Conservation (phyloP, 768 basidiomycete genomes). For the Tulasnella sp. region DNA sequence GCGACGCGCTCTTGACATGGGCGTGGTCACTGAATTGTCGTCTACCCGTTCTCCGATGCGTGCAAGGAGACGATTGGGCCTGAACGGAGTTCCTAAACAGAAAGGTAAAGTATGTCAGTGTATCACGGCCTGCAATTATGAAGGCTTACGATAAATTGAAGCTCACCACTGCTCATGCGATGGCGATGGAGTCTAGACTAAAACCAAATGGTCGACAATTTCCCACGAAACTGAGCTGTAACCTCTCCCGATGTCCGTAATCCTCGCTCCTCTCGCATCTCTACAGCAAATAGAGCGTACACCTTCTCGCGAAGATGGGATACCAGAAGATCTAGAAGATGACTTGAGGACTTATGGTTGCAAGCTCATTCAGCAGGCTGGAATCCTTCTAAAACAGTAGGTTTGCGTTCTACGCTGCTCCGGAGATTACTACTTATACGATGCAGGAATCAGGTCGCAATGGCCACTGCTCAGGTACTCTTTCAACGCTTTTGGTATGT, state of each 20-base stretch:
- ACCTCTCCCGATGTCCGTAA: conserved; percentile 33
- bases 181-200: too few relatives aligned
- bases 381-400: conserved; percentile 81
- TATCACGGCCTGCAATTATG: too few relatives aligned
- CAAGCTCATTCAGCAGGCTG: conserved; percentile 91
- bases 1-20: neutral
- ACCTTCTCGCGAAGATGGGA: conserved; percentile 72
- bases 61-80: conserved; percentile 13
- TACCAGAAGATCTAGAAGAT: conserved; percentile 71
- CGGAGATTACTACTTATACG: neutral
- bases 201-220: neutral
- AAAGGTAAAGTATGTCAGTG: too few relatives aligned
- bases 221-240: neutral
- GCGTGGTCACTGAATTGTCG: neutral
- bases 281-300: conserved; percentile 65
- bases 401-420: conserved; percentile 23
- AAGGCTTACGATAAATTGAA: too few relatives aligned
- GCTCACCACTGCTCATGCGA: too few relatives aligned
- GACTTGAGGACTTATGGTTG: conserved; percentile 87
- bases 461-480: conserved; percentile 91
- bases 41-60: neutral
- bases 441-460: conserved; percentile 79
- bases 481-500: conserved; percentile 98
- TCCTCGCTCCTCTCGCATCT: conserved; percentile 75
- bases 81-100: neutral